These are phyloP conservation scores for Apiospora hydei DNA, from an alignment of 2,329 filamentous ascomycete species.

Conservation along the genomic window DNA sequence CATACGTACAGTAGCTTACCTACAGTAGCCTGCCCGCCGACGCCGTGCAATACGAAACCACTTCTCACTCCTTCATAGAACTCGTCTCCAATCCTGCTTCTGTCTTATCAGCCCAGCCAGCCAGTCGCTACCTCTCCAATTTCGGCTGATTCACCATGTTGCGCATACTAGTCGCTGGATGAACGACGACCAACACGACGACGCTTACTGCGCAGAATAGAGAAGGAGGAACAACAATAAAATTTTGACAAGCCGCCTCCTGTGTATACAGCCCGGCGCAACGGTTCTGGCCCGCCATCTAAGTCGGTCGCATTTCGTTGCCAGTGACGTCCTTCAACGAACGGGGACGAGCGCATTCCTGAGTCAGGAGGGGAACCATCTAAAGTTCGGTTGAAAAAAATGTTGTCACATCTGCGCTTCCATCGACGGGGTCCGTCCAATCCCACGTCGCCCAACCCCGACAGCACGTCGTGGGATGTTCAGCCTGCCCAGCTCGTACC, in stretches of 20 bases:
- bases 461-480: conserved; percentile 52
- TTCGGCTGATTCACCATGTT: conserved; percentile 6
- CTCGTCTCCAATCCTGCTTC: conserved; percentile 1
- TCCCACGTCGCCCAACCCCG: conserved; percentile 60
- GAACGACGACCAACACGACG: not conserved
- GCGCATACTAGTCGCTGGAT: conserved; percentile 10
- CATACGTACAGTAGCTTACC: not conserved
- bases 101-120: not conserved
- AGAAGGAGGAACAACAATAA: not conserved
- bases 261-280: not conserved
- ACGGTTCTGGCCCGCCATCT: not conserved
- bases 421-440: conserved; percentile 64
- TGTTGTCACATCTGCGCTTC: conserved; percentile 65
- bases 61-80: not conserved
- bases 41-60: conserved; percentile 6
- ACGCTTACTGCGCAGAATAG: not conserved
- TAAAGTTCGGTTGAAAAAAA: conserved; percentile 1
- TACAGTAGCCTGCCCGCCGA: not conserved
- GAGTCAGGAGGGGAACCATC: conserved; percentile 17
- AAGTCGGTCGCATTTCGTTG: not conserved
- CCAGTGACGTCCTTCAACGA: not conserved
- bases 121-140: conserved; percentile 1
- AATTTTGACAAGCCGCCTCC: too few species aligned
- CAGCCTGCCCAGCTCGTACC: conserved; percentile 50
- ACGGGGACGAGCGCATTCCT: conserved; percentile 10